Evolutionary conservation across 352 stramenopile genomes (phyloP).

Genomic region (Globisporangium paroecandrum): DNA sequence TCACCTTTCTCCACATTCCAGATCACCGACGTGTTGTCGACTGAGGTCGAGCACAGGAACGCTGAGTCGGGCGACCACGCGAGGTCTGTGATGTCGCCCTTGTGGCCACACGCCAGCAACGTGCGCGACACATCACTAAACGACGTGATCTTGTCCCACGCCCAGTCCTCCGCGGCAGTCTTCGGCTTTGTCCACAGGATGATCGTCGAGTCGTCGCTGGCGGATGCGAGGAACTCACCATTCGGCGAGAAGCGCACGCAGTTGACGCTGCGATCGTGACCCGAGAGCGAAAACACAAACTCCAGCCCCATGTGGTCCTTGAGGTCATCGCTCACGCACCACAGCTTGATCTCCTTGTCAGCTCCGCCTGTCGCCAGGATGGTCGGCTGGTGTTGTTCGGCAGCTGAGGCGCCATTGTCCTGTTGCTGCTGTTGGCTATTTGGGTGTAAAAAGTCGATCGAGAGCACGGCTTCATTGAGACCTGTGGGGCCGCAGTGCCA

Average conservation of each 20-base stretch:
- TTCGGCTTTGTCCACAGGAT: slow-evolving; percentile 84
- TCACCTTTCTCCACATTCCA: slow-evolving; percentile 81
- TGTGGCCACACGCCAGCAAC: slow-evolving; percentile 77
- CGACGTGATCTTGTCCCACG: slow-evolving; percentile 73
- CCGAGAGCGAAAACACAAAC: slow-evolving; percentile 83
- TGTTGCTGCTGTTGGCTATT: not conserved
- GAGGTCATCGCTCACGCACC: slow-evolving; percentile 46
- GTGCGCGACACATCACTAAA: slow-evolving; percentile 77
- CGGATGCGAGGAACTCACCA: slow-evolving; percentile 78
- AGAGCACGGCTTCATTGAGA: slow-evolving; percentile 86
- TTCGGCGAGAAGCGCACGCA: slow-evolving; percentile 91
- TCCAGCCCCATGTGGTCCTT: slow-evolving; percentile 41
- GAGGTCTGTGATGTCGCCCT: slow-evolving; percentile 90
- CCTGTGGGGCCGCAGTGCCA: slow-evolving; percentile 84
- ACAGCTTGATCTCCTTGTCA: slow-evolving; percentile 89
- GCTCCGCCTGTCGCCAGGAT: slow-evolving; percentile 80
- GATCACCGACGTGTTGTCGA: slow-evolving; percentile 91
- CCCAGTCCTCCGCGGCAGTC: slow-evolving; percentile 59
- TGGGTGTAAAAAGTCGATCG: slow-evolving; percentile 68
- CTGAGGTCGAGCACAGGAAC: slow-evolving; percentile 88
- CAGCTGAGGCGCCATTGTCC: not conserved
- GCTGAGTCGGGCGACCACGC: slow-evolving; percentile 90
- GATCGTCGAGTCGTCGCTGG: slow-evolving; percentile 88
- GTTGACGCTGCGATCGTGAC: slow-evolving; percentile 89
- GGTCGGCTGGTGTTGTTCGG: slow-evolving; percentile 1